Percentiles rank a stretch among this genome's conserved stretches.
These are phyloP conservation scores for Diaporthe eres DNA, from an alignment of 2,329 filamentous ascomycete genomes.

Conservation along the genomic window DNA sequence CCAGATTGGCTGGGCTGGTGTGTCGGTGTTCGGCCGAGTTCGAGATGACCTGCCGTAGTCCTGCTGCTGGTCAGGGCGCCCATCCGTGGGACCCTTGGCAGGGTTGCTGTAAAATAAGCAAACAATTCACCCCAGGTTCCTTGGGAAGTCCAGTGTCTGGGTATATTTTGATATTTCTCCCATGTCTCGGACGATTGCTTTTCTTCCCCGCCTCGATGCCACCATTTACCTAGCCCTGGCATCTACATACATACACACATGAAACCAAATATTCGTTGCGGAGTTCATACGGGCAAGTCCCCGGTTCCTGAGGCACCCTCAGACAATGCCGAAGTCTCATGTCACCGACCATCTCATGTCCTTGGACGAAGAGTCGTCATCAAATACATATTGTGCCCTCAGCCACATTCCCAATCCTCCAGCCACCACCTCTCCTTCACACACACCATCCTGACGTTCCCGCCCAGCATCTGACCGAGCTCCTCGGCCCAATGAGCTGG, in stretches of 20 bases:
- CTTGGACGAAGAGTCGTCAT: not conserved
- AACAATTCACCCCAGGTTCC: not conserved
- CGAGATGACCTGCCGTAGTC: not conserved
- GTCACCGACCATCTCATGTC: not conserved
- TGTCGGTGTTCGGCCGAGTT: not conserved
- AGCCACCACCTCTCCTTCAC: slow-evolving; percentile 47
- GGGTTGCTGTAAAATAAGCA: not conserved
- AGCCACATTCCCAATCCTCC: slow-evolving; percentile 38
- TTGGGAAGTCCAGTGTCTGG: not conserved
- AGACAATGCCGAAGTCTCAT: not conserved
- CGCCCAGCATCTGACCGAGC: slow-evolving; percentile 40
- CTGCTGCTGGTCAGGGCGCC: not conserved
- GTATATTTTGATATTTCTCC: too few relatives aligned
- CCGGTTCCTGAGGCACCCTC: not conserved
- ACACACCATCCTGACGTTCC: slow-evolving; percentile 40
- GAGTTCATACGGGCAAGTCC: not conserved
- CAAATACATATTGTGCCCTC: not conserved
- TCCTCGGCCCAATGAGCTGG: slow-evolving; percentile 43
- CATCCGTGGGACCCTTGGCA: not conserved
- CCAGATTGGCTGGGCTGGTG: not conserved
- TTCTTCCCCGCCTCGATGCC: not conserved
- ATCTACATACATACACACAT: not conserved
- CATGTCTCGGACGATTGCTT: not conserved
- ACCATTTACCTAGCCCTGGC: not conserved
- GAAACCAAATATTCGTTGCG: too few relatives aligned